Conservation (phyloP, 2,329 filamentous ascomycete genomes). For the Neopestalotiopsis clavispora region DNA sequence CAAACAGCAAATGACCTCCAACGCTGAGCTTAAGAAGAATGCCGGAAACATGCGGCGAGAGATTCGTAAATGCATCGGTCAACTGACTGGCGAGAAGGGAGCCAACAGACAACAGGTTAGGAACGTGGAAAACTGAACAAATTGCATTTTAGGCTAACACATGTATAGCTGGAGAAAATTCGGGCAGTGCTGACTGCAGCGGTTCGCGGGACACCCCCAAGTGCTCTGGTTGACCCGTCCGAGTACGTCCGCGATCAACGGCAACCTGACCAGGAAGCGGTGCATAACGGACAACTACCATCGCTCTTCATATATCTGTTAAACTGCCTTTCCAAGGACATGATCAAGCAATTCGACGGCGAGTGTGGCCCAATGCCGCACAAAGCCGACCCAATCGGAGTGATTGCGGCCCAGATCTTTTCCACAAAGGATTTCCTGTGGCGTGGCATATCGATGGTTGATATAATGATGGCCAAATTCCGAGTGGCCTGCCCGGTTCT, state of each 20-base stretch:
- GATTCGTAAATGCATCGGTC: conserved; percentile 74
- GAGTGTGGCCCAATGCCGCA: conserved; percentile 69
- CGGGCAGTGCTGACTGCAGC: conserved; percentile 57
- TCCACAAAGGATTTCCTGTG: conserved; percentile 70
- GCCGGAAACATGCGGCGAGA: conserved; percentile 75
- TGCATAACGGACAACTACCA: conserved; percentile 62
- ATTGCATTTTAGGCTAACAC: not conserved
- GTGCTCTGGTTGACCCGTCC: conserved; percentile 57
- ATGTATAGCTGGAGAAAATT: conserved; percentile 51
- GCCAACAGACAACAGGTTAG: conserved; percentile 63
- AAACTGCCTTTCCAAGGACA: conserved; percentile 75
- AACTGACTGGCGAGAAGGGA: conserved; percentile 69
- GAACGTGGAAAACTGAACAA: conserved; percentile 27
- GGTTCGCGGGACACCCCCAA: conserved; percentile 55
- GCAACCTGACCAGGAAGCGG: conserved; percentile 52
- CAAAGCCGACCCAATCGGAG: conserved; percentile 79
- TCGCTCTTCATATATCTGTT: conserved; percentile 75
- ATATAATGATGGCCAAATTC: conserved; percentile 88
- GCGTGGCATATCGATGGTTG: conserved; percentile 71
- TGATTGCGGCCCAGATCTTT: conserved; percentile 77
- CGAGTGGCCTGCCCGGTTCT: conserved; percentile 81
- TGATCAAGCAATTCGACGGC: conserved; percentile 72
- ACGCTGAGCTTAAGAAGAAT: conserved; percentile 63
- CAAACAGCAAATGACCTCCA: conserved; percentile 57
- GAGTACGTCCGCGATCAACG: conserved; percentile 55